Evolutionary conservation across 2,329 filamentous ascomycete genomes (phyloP).

Genomic region (Diplodia seriata): DNA sequence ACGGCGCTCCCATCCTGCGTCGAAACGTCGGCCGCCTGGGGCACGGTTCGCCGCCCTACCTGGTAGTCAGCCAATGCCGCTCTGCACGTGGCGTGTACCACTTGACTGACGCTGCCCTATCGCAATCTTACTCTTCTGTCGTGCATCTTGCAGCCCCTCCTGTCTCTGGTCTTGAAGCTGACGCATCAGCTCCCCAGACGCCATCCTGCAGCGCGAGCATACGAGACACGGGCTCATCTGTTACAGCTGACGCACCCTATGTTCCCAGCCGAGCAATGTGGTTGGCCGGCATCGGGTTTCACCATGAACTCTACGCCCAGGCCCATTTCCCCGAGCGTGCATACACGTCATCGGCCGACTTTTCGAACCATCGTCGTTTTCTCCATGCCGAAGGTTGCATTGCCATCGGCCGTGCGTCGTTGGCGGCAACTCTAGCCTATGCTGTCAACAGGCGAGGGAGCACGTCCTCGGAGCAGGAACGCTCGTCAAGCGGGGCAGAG

Average conservation of each 20-base stretch:
- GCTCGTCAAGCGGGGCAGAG: no score
- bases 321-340: not conserved
- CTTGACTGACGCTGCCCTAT: not conserved
- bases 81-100: conserved; percentile 2
- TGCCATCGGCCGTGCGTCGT: no score
- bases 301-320: not conserved
- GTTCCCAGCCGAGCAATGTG: not conserved
- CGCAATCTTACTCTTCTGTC: not conserved
- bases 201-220: not conserved
- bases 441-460: no score
- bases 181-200: not conserved
- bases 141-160: not conserved
- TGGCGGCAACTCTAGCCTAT: no score
- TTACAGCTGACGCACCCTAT: no score
- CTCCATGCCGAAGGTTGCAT: no score
- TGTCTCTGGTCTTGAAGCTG: no score
- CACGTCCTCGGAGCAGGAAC: not conserved
- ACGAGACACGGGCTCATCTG: no score
- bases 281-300: not conserved
- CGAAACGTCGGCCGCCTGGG: conserved; percentile 22
- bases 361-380: not conserved
- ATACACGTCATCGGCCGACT: not conserved
- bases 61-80: not conserved
- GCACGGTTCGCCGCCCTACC: not conserved
- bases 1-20: not conserved